Evolutionary conservation across 75 land plant species (phyloP), one percentile per base, ranked within the genome.

Genomic region (Cupressus sempervirens): DNA sequence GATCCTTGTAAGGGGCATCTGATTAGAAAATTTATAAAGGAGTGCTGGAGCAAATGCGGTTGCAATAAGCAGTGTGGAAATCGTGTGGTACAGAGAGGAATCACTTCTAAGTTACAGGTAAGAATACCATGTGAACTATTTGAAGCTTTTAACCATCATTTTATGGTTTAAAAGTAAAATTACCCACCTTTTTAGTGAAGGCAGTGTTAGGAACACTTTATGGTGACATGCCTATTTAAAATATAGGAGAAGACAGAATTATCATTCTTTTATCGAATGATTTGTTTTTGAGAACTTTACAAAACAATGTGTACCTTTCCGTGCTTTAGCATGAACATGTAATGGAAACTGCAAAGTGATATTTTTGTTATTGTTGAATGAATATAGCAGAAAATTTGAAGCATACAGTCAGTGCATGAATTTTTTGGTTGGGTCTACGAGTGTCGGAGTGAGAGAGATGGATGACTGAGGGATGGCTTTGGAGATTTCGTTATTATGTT

Each of bases 41-140:
- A 97, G 83, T 97, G 99, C 92, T 97, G 99, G 99, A 90, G 87
- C 43, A 97, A 97, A 87, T 97, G 99, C 89, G 93, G 95, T 3
- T 97, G 99, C 83, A 84, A 48, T 53, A 91, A 86, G 86, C 84
- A 88, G 5, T 97, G 99, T 87, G 97, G 98, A 23, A 97, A 97
- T 81, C 91, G 99, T n/a, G 87, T 96, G 0, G 98, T 96, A 18
- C 99, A 97, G 80, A 80, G 93, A 84, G 99, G 99, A 6, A 93
- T 97, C 41, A 84, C 84, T 0, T 68, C 81, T 72, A 88, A 88
- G 48, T 86, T 97, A 81, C 98, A 97, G 98, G 99, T 94, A 79
- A 79, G 50, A 12, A 10, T 38, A 73, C 23, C 43, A 79, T 70
- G 43, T 76, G 14, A 35, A 83, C 35, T 34, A 38, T 45, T 7